Evolutionary conservation across 768 basidiomycete genomes (phyloP), one percentile per base, ranked within the genome.

Genomic region (Brasilioporus rufonigricans): DNA sequence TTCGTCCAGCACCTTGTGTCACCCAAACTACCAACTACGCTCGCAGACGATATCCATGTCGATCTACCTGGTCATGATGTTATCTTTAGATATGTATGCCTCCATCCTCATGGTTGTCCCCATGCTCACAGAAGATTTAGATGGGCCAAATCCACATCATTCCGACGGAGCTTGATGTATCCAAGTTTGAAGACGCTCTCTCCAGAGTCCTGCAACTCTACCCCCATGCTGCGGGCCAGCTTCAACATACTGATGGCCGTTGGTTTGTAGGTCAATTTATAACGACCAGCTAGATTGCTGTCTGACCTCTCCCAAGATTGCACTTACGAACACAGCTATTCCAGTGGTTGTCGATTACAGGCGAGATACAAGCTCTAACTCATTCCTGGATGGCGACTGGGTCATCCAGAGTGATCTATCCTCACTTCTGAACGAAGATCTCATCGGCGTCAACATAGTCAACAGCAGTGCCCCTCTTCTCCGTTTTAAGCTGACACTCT

Each of bases 401-500:
- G 65, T 69, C 23, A 16, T 69, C 38, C 67, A 67, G 56, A 54
- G 61, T 27, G 44, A 67, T 40, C 23, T 67, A 38, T 57, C 59
- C 5, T 21, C 48, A 4, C 47, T 67, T 36, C 45, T 69, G 3
- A 66, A 48, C 23, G 53, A 59, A 31, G 52, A 55, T 16, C 59
- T 59, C 6, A n/a, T 52, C 18, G 56, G 50, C 35, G 54, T 62
- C 27, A 50, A 41, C 21, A 36, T 61, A 12, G 54, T 61, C 35
- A 66, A 69, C 35, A 53, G 62, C 8, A 35, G 33, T 31, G 51
- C 55, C 21, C 59, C 65, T 10, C 57, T 69, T 35, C 60, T 69
- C 32, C 62, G 62, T 36, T 44, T 72, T 36, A 73, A 72, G 41
- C 26, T 73, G 31, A 65, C 62, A 1, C 27, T 69, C 14, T 58